Evolutionary conservation across 352 stramenopile species (phyloP), one percentile per base, ranked within the genome.

Genomic region (Pythium dissotocum): DNA sequence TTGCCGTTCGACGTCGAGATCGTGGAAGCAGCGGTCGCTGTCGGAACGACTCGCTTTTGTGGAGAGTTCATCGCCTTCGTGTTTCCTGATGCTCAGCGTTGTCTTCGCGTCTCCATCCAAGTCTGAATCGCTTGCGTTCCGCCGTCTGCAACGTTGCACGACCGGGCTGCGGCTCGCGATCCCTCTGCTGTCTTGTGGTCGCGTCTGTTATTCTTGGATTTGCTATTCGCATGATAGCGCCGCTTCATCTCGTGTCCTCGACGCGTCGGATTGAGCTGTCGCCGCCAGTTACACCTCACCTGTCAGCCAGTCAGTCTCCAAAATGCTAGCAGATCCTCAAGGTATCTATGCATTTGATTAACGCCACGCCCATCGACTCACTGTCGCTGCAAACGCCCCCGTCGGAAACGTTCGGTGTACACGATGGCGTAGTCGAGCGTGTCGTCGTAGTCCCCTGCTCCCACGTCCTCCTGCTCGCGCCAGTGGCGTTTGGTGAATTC

Each of bases 181-280:
- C 49, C 28, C 49, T 56, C 28, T 9, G 49, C 10, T 16, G 8
- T 24, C 18, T 16, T 6, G 8, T 24, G 48, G 26, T 36, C 30
- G 51, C 16, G 6, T 12, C n/a, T 60, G 54, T 35, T 64, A 64
- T 64, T 64, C 58, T 64, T 64, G 58, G 58, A 56, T 64, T 24
- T 10, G 49, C 12, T 18, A 13, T 26, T 21, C 38, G 46, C 24
- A 4, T 21, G 16, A 24, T 32, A 21, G 46, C 14, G 28, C 32
- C 33, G 30, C 33, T 46, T 60, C 54, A 18, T 40, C 49, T 12
- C 26, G 49, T 38, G 49, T 38, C 49, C 46, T 35, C 28, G 49
- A 38, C 49, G 49, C 26, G 49, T 56, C 49, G 49, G 48, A 54
- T 54, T 21, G 9, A 54, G 6, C 48, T 33, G 10, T 12, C n/a